Base-by-base conservation (phyloP, 2,329 filamentous ascomycete genomes). In the Escovopsis weberi region DNA sequence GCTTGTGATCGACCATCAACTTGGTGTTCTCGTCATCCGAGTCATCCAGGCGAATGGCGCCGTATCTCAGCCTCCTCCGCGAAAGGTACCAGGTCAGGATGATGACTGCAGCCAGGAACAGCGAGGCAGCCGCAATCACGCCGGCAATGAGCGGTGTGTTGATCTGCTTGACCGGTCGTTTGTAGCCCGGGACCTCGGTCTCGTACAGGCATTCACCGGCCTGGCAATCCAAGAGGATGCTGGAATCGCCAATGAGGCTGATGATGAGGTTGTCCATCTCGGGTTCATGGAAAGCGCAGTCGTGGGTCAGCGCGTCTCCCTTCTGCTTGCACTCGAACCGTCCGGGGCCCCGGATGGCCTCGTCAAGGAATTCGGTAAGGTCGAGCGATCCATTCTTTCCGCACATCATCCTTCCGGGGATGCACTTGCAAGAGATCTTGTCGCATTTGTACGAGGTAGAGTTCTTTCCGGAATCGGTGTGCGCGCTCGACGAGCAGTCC, bases 101-200 rank as follows among this genome's bases (percentile, higher is more conserved):
- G 39, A 95, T 85, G 40, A 89, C 76, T 2, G 78, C 84, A n/a
- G 94, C 86, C 11, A 98, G 70, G 55, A 95, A 94, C 0, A 98
- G 69, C 0, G 83, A 82, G 54, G 79, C 84, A 6, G 77, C 82
- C 23, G 87, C 88, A 54, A 98, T 96, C 38, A 95, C 84, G 12
- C 85, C 82, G 10, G 93, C 89, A 51, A 98, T 98, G 39, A 98
- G 71, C 3, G 89, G 91, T 0, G 89, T 96, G 60, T 98, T 98
- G 64, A 98, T 96, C 58, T 82, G 81, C 66, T 95, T 94, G 46
- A 95, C 74, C 1, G 89, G 87, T 18, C 82, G 75, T 51, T 82
- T 72, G 56, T 94, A 98, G 15, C 93, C 91, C 12, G 91, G 91
- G 6, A 96, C 80, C 54, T 96, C 84, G 6, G 88, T 94, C 58